Conservation (phyloP, 2,329 filamentous ascomycete species). For the Colletotrichum sojae region DNA sequence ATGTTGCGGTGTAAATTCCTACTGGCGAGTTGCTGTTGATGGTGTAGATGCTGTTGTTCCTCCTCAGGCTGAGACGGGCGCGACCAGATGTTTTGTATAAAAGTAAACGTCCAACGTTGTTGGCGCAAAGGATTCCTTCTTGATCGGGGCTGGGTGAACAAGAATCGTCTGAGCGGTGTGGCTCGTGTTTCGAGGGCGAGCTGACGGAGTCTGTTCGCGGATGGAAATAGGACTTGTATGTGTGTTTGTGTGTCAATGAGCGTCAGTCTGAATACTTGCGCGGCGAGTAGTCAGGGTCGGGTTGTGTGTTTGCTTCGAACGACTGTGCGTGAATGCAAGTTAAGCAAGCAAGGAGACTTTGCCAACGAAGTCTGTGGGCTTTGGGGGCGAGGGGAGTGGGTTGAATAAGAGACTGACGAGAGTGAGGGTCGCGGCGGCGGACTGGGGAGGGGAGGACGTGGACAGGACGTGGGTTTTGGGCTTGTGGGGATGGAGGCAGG, state of each 20-base stretch:
- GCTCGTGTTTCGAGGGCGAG: constrained; percentile 41
- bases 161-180: constrained; percentile 21
- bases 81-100: constrained; percentile 20
- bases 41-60: background rate
- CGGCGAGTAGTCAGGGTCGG: constrained; percentile 49
- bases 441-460: constrained; percentile 7
- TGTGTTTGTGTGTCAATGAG: constrained; percentile 22
- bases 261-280: constrained; percentile 46
- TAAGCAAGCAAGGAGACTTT: constrained; percentile 58
- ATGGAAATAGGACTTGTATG: constrained; percentile 40
- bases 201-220: constrained; percentile 39
- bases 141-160: constrained; percentile 1
- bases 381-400: constrained; percentile 22
- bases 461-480: constrained; percentile 31
- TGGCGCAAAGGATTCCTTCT: constrained; percentile 11
- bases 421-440: constrained; percentile 1
- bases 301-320: constrained; percentile 41
- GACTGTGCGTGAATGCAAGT: constrained; percentile 35
- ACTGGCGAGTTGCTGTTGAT: background rate
- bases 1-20: constrained; percentile 4
- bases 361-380: constrained; percentile 67
- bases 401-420: constrained; percentile 36
- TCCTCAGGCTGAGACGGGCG: background rate
- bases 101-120: constrained; percentile 6
- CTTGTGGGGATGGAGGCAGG: constrained; percentile 28